Conservation (phyloP, 2,329 filamentous ascomycete species). For the Talaromyces sp. region DNA sequence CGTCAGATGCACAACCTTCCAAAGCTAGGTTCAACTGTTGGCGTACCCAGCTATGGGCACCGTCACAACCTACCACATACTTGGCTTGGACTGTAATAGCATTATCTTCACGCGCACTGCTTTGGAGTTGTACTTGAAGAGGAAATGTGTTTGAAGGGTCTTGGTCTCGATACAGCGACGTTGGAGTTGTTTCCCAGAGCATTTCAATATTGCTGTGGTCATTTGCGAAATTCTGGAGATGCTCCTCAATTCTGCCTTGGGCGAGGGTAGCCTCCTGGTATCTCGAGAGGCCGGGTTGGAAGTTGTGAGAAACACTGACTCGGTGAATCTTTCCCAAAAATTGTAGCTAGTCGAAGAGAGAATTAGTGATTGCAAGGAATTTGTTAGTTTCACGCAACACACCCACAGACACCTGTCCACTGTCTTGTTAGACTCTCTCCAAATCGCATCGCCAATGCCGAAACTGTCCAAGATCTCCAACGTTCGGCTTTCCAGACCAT, state of each 20-base stretch:
- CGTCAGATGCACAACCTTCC: slow-evolving; percentile 49
- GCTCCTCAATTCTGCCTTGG: slow-evolving; percentile 65
- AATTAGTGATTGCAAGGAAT: no score
- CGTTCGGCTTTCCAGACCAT: slow-evolving; percentile 60
- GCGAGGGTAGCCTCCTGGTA: slow-evolving; percentile 60
- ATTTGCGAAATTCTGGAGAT: slow-evolving; percentile 59
- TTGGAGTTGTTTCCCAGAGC: slow-evolving; percentile 50
- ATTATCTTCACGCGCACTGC: no score
- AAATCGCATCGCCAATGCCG: slow-evolving; percentile 58
- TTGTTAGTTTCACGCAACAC: no score
- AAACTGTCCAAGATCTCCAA: slow-evolving; percentile 71
- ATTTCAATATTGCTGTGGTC: slow-evolving; percentile 51
- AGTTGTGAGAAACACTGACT: not conserved
- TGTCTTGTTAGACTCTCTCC: slow-evolving; percentile 30
- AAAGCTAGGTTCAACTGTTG: slow-evolving; percentile 53
- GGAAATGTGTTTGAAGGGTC: no score
- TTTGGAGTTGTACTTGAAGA: no score
- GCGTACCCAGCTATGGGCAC: slow-evolving; percentile 62
- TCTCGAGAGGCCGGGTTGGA: not conserved
- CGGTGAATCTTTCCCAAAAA: not conserved
- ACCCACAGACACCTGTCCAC: not conserved
- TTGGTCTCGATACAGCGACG: no score
- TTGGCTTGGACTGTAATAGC: no score
- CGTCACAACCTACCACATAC: slow-evolving; percentile 65
- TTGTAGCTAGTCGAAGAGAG: not conserved